Percentiles rank a stretch among this genome's conserved stretches.
phyloP scores from a whole-genome alignment of 768 basidiomycete species.

The Hydnomerulius pinastri region DNA sequence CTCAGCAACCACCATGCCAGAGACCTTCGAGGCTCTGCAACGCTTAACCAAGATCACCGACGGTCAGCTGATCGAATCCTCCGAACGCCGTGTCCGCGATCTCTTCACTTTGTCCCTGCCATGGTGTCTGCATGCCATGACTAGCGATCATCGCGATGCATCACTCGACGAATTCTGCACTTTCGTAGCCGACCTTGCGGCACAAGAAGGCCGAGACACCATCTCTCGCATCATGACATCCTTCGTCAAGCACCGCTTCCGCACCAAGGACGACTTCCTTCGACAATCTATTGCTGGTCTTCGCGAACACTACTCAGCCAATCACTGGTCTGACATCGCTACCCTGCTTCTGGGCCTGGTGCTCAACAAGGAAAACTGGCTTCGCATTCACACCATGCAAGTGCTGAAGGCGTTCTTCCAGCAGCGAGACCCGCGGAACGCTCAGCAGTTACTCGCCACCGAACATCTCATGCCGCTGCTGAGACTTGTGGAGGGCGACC shows the following conservation, averaged over 20 bases:
- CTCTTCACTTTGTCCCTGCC: slow-evolving; percentile 82
- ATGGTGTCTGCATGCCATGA: slow-evolving; percentile 84
- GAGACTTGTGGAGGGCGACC: slow-evolving; percentile 83
- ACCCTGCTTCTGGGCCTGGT: slow-evolving; percentile 86
- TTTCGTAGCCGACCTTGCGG: slow-evolving; percentile 72
- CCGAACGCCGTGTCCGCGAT: slow-evolving; percentile 74
- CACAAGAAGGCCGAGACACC: slow-evolving; percentile 68
- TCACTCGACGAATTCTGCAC: slow-evolving; percentile 69
- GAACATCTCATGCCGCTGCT: slow-evolving; percentile 91
- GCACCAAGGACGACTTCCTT: slow-evolving; percentile 91
- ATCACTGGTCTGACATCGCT: slow-evolving; percentile 79
- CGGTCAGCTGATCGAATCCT: slow-evolving; percentile 66
- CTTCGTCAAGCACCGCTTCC: slow-evolving; percentile 83
- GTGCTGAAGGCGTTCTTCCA: slow-evolving; percentile 88
- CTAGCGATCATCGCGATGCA: slow-evolving; percentile 57
- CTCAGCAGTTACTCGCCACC: slow-evolving; percentile 73
- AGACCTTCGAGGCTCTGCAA: slow-evolving; percentile 70
- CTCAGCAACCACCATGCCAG: slow-evolving; percentile 66
- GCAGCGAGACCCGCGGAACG: slow-evolving; percentile 75
- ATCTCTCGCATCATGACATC: slow-evolving; percentile 88
- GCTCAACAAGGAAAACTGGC: slow-evolving; percentile 80
- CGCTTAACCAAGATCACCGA: slow-evolving; percentile 61
- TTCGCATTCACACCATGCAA: slow-evolving; percentile 81
- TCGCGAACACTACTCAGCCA: slow-evolving; percentile 78
- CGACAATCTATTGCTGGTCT: slow-evolving; percentile 85